Evolutionary conservation across 768 basidiomycete genomes (phyloP), one percentile per base, ranked within the genome.

Genomic region (Mrakia gelida): DNA sequence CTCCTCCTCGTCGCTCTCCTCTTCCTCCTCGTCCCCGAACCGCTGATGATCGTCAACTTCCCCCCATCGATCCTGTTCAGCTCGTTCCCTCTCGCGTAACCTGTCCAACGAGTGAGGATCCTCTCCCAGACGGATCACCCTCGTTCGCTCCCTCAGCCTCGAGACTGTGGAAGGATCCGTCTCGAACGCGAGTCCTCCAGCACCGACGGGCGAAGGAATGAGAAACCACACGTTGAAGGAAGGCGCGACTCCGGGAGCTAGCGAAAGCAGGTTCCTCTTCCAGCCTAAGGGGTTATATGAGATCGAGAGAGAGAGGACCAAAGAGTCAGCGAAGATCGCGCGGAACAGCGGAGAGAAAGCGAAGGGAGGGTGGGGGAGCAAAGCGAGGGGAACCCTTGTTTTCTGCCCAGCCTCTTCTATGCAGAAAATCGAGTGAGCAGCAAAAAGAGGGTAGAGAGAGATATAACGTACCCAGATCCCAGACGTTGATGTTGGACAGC

Each of bases 81-180:
- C 72, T 54, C 71, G 41, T 43, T 73, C 72, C 72, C 71, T 72
- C 49, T 45, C 43, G 26, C 70, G 23, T 23, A n/a, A 32, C 45
- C 49, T 56, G 5, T 56, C 72, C 18, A 73, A 28, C n/a, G 54
- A 59, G 23, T 56, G 56, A 45, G 63, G 41, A 67, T 59, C 71
- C 61, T 71, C 71, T 23, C 76, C 76, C 16, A 77, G 45, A 26
- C 76, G 56, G 30, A 77, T 49, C 28, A 45, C 30, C 49, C 76
- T 63, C 61, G 76, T 77, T 30, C 71, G 59, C 30, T 32, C 71
- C 43, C 43, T 32, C 28, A 77, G 49, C 18, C 18, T 43, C 38
- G 32, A 30, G 10, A 77, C 61, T 21, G 67, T 49, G 9, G 11
- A 32, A n/a, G n/a, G 41, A 38, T 77, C 59, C 41, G 62, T 13